These are phyloP conservation scores for Hypomyces perniciosus DNA, from an alignment of 2,329 filamentous ascomycete species.

Conservation along the genomic window DNA sequence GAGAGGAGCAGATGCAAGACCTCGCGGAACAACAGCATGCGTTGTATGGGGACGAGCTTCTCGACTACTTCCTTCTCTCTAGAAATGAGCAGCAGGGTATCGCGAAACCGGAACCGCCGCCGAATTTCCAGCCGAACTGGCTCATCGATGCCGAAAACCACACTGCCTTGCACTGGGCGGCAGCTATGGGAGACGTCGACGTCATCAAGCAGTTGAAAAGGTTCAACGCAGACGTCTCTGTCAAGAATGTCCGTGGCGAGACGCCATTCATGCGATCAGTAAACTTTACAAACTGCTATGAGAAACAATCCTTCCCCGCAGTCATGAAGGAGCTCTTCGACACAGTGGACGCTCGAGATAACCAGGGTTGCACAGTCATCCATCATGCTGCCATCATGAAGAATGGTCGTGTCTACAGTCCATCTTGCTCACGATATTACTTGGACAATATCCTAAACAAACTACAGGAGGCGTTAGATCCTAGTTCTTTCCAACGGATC, in stretches of 20 bases:
- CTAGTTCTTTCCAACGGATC: constrained; percentile 68
- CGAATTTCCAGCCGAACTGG: constrained; percentile 82
- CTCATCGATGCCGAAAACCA: constrained; percentile 91
- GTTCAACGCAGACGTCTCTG: constrained; percentile 68
- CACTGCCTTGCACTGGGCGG: constrained; percentile 93
- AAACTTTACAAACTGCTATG: constrained; percentile 93
- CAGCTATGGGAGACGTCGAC: constrained; percentile 92
- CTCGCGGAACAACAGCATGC: constrained; percentile 76
- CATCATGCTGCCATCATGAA: constrained; percentile 92
- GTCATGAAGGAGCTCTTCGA: constrained; percentile 78
- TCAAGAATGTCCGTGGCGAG: constrained; percentile 68
- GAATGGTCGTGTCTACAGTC: constrained; percentile 72
- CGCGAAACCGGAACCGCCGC: constrained; percentile 69
- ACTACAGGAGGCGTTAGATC: constrained; percentile 70
- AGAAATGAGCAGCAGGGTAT: constrained; percentile 66
- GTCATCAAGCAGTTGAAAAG: constrained; percentile 82
- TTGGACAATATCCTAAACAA: constrained; percentile 85
- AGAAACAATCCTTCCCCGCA: constrained; percentile 82
- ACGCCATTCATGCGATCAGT: constrained; percentile 93
- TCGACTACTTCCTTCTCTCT: constrained; percentile 92
- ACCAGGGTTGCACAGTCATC: constrained; percentile 79
- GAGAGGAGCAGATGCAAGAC: constrained; percentile 57
- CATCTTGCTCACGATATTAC: constrained; percentile 87
- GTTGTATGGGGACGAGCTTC: constrained; percentile 83
- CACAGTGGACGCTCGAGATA: constrained; percentile 75